Evolutionary conservation across 2,329 filamentous ascomycete genomes (phyloP).

Genomic region (Pseudogymnoascus sp.): DNA sequence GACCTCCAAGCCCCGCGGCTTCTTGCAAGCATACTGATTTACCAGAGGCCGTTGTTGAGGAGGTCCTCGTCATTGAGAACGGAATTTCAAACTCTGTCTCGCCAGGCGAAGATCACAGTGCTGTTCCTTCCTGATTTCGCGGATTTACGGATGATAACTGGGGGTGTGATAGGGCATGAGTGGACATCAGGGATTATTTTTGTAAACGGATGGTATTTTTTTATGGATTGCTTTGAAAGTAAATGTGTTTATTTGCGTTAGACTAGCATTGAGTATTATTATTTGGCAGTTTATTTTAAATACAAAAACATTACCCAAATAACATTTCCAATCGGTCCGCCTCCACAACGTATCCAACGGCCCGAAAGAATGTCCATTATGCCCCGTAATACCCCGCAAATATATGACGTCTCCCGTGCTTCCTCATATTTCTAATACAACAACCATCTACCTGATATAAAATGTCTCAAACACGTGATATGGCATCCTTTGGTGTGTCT

Average conservation of each 20-base stretch:
- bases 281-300: not conserved
- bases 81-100: not conserved
- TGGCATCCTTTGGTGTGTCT: not conserved
- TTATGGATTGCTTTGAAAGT: not conserved
- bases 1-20: not conserved
- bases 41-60: not conserved
- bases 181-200: not conserved
- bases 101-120: not conserved
- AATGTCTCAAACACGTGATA: not conserved
- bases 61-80: not conserved
- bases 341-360: not conserved
- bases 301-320: not conserved
- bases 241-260: not conserved
- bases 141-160: not conserved
- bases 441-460: not conserved
- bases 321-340: not conserved
- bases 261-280: not conserved
- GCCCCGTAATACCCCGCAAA: not conserved
- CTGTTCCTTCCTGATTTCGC: not conserved
- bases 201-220: not conserved
- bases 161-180: not conserved
- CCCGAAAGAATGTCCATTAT: not conserved
- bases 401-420: not conserved
- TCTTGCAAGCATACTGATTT: not conserved
- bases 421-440: not conserved